Conservation (phyloP, 768 basidiomycete genomes). For the Naganishia onofrii region DNA sequence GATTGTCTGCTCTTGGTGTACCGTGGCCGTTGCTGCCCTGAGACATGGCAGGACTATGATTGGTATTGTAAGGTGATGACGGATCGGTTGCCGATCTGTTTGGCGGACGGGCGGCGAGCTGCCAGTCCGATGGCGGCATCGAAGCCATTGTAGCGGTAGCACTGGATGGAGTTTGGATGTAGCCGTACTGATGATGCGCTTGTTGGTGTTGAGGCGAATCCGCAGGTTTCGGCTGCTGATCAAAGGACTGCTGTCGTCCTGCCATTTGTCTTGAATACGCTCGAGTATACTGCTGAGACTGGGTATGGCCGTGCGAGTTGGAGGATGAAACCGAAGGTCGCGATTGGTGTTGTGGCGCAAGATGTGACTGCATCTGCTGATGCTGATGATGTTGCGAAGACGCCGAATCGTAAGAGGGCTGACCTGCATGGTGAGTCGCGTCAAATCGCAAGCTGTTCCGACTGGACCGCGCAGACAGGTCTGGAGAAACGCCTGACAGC, state of each 20-base stretch:
- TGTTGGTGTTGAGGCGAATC: not conserved
- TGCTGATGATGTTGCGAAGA: slow-evolving; percentile 17
- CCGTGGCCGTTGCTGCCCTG: slow-evolving; percentile 6
- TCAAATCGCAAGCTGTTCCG: slow-evolving; percentile 6
- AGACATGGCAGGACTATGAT: not conserved
- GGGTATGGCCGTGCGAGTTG: slow-evolving; percentile 10
- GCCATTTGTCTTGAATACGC: not conserved
- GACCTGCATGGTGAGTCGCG: not conserved
- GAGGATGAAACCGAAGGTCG: slow-evolving; percentile 4
- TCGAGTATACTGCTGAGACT: not conserved
- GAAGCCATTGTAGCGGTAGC: slow-evolving; percentile 12
- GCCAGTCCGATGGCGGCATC: slow-evolving; percentile 11
- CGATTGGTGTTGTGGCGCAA: not conserved
- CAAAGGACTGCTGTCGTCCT: not conserved
- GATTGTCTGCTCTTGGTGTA: slow-evolving; percentile 1
- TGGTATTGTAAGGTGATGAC: not conserved
- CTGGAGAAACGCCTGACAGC: not conserved
- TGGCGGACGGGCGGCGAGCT: not conserved
- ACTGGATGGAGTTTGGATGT: not conserved
- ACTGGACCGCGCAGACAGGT: not conserved
- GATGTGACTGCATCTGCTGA: not conserved
- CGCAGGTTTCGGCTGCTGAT: too few relatives aligned
- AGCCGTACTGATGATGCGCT: not conserved
- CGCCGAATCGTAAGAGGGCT: not conserved
- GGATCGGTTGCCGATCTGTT: slow-evolving; percentile 14